phyloP scores from a whole-genome alignment of 2,329 filamentous ascomycete species.

The Colletotrichum orbiculare region DNA sequence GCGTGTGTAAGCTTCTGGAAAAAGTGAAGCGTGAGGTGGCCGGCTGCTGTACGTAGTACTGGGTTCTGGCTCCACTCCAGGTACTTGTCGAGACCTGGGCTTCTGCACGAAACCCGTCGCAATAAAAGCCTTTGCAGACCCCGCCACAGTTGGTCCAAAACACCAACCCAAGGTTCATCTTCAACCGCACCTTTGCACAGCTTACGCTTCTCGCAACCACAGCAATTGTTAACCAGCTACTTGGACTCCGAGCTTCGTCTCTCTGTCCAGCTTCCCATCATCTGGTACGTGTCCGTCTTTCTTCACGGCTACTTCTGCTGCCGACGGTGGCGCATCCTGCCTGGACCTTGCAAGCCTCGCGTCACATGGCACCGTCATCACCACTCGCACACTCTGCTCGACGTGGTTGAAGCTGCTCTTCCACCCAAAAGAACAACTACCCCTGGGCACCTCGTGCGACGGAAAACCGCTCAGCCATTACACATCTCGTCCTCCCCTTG shows the following conservation, averaged over 20 bases:
- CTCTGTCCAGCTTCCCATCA: conserved; percentile 11
- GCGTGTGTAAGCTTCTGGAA: conserved; percentile 1
- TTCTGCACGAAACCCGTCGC: conserved; percentile 32
- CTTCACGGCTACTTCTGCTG: conserved; percentile 8
- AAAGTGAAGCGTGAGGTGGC: too few relatives aligned
- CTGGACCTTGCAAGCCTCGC: conserved; percentile 11
- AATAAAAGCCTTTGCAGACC: conserved; percentile 32
- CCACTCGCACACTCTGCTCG: conserved; percentile 2
- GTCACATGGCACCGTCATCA: conserved; percentile 35
- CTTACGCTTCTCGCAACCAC: conserved; percentile 11
- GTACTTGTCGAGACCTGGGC: conserved; percentile 23
- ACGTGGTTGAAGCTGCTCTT: background rate
- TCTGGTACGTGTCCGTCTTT: conserved; percentile 24
- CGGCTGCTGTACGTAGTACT: too few relatives aligned
- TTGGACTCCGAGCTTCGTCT: conserved; percentile 23
- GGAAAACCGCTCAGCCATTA: conserved; percentile 20
- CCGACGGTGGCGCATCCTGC: conserved; percentile 11
- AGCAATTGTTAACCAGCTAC: conserved; percentile 27
- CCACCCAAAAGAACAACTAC: background rate
- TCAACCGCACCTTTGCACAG: conserved; percentile 27
- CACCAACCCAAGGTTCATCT: conserved; percentile 31
- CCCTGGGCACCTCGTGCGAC: background rate
- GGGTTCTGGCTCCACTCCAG: background rate
- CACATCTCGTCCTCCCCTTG: background rate
- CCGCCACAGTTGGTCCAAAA: conserved; percentile 15